Evolutionary conservation across 2,329 filamentous ascomycete genomes (phyloP), one percentile per base, ranked within the genome.

Genomic region (Scleromitrula shiraiana): DNA sequence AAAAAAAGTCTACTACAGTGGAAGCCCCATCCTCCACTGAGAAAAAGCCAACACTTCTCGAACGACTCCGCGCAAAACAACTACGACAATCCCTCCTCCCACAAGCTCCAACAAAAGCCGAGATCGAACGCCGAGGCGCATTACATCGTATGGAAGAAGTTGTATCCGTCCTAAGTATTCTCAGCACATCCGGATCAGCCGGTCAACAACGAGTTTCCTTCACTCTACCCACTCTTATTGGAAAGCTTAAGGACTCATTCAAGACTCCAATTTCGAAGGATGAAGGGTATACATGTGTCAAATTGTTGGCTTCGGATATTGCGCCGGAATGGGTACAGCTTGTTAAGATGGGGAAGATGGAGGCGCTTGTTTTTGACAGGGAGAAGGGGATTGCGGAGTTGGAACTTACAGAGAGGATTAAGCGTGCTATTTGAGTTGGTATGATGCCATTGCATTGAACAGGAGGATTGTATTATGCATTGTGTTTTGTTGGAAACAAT

Each of bases 21-120:
- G 38, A 17, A 22, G 1, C 19, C 37, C 30, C 33, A 4, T 23
- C 4, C 23, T n/a, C 63, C 53, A 43, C 60, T 54, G 59, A 64
- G 52, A 66, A 38, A 72, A 81, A 67, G 42, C 80, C 84, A 69
- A 79, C 78, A 45, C 77, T 94, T 20, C 73, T 93, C 49, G 85
- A 90, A 64, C 82, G 85, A 41, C 77, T 94, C 54, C 82, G 84
- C 53, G 72, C 76, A 46, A 91, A 91, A 69, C 78, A 85, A 56
- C 65, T 74, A 56, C 71, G 76, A 62, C 63, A 76, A 62, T 60
- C 69, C 52, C 55, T 68, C 52, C 43, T 67, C 50, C 49, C 70
- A 50, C 56, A 64, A 0, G 75, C 73, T 0, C 70, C 75, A 0
- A 68, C 75, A 0, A 70, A 74, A 19, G 74, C 70, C 15, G 73